These are phyloP conservation scores for Trametes cubensis DNA, from an alignment of 768 basidiomycete species.

Conservation along the genomic window DNA sequence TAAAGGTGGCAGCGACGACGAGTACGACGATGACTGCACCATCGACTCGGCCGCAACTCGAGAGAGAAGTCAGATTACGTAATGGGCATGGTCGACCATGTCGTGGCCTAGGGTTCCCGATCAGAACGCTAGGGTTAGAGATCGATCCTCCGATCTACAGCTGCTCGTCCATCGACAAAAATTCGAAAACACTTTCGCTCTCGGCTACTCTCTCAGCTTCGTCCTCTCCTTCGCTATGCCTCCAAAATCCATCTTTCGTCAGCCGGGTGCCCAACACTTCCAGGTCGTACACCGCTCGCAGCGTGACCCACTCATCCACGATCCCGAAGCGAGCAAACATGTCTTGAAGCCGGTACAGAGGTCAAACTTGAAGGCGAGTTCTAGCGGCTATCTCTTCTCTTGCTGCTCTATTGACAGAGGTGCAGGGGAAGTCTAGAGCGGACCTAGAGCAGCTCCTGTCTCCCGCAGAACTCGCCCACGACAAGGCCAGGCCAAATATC, in stretches of 20 bases:
- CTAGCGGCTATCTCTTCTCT: not conserved
- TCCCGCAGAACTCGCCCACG: conserved; percentile 50
- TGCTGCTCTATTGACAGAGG: not conserved
- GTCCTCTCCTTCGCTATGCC: conserved; percentile 50
- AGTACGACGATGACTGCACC: conserved; percentile 20
- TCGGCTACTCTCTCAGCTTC: not conserved
- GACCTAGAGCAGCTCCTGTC: conserved; percentile 70
- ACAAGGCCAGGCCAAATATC: conserved; percentile 52
- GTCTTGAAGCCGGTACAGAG: conserved; percentile 86
- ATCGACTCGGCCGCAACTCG: conserved; percentile 17
- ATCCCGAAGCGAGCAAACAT: conserved; percentile 83
- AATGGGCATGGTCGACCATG: conserved; percentile 10
- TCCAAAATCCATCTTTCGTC: conserved; percentile 84
- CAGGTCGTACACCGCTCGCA: conserved; percentile 97
- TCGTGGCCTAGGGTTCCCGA: conserved; percentile 21
- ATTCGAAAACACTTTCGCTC: not conserved
- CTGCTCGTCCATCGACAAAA: conserved; percentile 16
- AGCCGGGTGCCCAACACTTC: conserved; percentile 89
- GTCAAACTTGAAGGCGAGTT: conserved; percentile 70
- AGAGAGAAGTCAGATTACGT: conserved; percentile 25
- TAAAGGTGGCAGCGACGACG: conserved; percentile 12
- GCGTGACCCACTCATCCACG: conserved; percentile 92
- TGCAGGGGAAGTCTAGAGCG: conserved; percentile 76
- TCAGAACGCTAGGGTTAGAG: conserved; percentile 20
- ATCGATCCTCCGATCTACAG: conserved; percentile 24